Evolutionary conservation across 192 early-diverging fungal genomes (phyloP), one percentile per base, ranked within the genome.

Genomic region (Spinellus fusiger): DNA sequence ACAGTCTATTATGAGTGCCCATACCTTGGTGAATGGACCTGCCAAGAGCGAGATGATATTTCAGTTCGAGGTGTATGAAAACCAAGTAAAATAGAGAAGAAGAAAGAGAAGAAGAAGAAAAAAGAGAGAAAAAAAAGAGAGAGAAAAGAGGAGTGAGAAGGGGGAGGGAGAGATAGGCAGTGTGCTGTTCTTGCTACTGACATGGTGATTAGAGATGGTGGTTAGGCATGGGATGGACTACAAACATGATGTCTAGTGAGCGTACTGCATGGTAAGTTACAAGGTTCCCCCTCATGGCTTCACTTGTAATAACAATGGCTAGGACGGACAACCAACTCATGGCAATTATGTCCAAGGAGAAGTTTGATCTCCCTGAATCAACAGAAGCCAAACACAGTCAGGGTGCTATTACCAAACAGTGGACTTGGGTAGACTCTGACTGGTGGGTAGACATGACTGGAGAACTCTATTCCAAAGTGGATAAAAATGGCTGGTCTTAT

Each of bases 401-500:
- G 49, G 20, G 27, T 27, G n/a, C 22, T 20, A 27, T 57, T 1
- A 69, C 67, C n/a, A 77, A 76, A 35, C 65, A 69, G 44, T 82
- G 80, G 80, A 66, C 49, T 18, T 82, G 80, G 80, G 68, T 62
- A 5, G 78, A 82, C 33, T 46, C 62, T 2, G 72, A 78, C 46
- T 82, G 80, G 80, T 75, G 76, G 57, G 68, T 82, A 0, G 78
- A 82, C 53, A 65, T 74, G 37, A 73, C 67, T 1, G 57, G 57
- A 0, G 57, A 56, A 7, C 23, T 65, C 8, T 49, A 60, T 28
- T 70, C 67, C 33, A 50, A 54, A 13, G 50, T 69, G 7, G 80
- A 82, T 53, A 63, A 66, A 8, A 78, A 82, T 37, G 80, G 80
- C 5, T 82, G 80, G 80, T 71, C 79, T 58, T 82, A 79, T 44